phyloP scores from a whole-genome alignment of 306 rosid species.

The Corylus avellana region DNA sequence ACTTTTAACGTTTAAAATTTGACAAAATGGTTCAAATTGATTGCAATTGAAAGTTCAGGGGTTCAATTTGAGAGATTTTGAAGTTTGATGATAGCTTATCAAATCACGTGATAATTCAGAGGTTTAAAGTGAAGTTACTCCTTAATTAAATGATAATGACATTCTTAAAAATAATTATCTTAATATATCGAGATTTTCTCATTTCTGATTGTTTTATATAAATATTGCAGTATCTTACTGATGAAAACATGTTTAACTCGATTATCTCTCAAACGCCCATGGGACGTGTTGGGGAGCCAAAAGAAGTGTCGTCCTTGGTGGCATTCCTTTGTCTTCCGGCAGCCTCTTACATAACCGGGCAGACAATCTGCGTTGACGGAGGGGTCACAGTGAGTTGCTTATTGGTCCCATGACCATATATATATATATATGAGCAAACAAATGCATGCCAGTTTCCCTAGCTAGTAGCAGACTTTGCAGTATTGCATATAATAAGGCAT shows the following conservation, averaged over 20 bases:
- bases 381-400: constrained; percentile 30
- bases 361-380: constrained; percentile 33
- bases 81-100: too few species aligned
- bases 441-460: background rate
- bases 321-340: constrained; percentile 49
- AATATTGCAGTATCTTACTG: constrained; percentile 16
- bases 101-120: too few species aligned
- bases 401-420: background rate
- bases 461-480: background rate
- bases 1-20: too few species aligned
- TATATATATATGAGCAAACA: background rate
- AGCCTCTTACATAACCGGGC: constrained; percentile 41
- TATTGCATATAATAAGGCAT: background rate
- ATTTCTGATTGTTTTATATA: background rate
- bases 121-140: too few species aligned
- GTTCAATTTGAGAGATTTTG: too few species aligned
- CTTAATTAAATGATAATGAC: background rate
- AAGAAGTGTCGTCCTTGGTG: constrained; percentile 46
- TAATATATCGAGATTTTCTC: background rate
- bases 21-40: too few species aligned
- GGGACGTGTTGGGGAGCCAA: constrained; percentile 41
- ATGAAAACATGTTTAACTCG: constrained; percentile 1
- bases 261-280: constrained; percentile 31
- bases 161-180: background rate
- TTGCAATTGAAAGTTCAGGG: too few species aligned